Evolutionary conservation across 2,329 filamentous ascomycete genomes (phyloP), one percentile per base, ranked within the genome.

Genomic region (Claviceps cyperi): DNA sequence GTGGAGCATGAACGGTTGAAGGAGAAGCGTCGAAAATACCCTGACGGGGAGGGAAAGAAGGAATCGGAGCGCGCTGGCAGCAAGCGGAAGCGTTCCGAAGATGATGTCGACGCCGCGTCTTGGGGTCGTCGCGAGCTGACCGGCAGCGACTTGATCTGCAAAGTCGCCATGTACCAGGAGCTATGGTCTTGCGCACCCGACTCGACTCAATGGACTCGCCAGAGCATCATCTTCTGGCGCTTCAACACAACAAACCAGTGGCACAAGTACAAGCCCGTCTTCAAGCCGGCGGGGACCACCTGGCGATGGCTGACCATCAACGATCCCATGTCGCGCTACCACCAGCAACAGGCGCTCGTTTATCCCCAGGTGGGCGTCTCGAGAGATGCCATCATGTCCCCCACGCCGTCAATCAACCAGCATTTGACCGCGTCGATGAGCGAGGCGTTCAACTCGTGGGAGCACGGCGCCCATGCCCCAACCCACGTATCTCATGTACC

Each of bases 131-230:
- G 66, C 5, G 66, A 69, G 51, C 60, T 59, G 21, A 73, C 73
- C 1, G 73, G 74, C 55, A 75, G 75, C 58, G 76, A 80, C 43
- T 69, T 81, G 51, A 71, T 82, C 48, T 69, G 73, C 55, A 74
- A 75, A 61, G 77, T 82, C 44, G 77, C 77, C 60, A 83, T 83
- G 79, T 78, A 80, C 61, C 80, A 83, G 61, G 80, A 83, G 66
- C 70, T 83, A 37, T 81, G 75, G 72, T 81, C 77, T 3, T 66
- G 66, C 54, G 64, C 75, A 4, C 72, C 72, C 5, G 69, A 70
- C 51, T 66, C 64, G 15, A 61, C 60, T 44, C 62, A 67, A 56
- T 82, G 77, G 75, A 72, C 68, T 9, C 73, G 77, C n/a, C 75
- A 78, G 47, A 73, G 70, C 36, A 73, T 82, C 51, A 70, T 83